Percentiles rank a stretch among this genome's conserved stretches.
These are phyloP conservation scores for Mucor racemosus DNA, from an alignment of 371 early-diverging fungal species.

Conservation along the genomic window DNA sequence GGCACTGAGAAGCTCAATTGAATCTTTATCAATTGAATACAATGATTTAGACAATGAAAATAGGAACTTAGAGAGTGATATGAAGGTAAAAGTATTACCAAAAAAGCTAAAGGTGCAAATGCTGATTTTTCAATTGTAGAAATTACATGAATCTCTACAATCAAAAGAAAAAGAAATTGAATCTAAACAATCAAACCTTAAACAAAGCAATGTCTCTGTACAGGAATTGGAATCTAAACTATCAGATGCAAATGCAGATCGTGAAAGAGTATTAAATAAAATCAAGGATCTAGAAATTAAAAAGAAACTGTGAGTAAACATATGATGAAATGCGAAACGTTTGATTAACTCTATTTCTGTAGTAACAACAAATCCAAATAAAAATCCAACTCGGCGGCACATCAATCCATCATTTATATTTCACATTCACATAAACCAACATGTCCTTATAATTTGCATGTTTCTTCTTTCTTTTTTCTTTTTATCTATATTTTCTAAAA, in stretches of 20 bases:
- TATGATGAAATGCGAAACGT: neutral
- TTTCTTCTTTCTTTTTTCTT: neutral
- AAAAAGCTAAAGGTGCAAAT: too few species aligned
- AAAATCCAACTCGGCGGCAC: neutral
- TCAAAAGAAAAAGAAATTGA: slow-evolving; percentile 16
- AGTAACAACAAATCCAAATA: neutral
- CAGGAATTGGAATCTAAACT: slow-evolving; percentile 13
- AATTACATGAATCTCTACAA: slow-evolving; percentile 8
- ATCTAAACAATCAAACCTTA: neutral
- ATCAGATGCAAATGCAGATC: slow-evolving; percentile 13
- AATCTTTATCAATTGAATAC: neutral
- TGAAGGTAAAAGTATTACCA: slow-evolving; percentile 11
- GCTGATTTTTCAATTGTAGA: neutral
- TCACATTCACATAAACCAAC: neutral
- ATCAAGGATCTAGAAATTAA: slow-evolving; percentile 20
- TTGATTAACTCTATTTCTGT: neutral
- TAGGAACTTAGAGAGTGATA: neutral
- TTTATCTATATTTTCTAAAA: neutral
- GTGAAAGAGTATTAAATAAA: slow-evolving; percentile 20
- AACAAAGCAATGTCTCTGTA: neutral
- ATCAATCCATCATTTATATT: neutral
- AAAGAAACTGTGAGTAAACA: slow-evolving; percentile 9
- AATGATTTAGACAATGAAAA: slow-evolving; percentile 15
- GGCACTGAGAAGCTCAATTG: slow-evolving; percentile 11
- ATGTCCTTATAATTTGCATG: neutral